Evolutionary conservation across 306 rosid genomes (phyloP).

Genomic region (Trichosanthes cucumerina): DNA sequence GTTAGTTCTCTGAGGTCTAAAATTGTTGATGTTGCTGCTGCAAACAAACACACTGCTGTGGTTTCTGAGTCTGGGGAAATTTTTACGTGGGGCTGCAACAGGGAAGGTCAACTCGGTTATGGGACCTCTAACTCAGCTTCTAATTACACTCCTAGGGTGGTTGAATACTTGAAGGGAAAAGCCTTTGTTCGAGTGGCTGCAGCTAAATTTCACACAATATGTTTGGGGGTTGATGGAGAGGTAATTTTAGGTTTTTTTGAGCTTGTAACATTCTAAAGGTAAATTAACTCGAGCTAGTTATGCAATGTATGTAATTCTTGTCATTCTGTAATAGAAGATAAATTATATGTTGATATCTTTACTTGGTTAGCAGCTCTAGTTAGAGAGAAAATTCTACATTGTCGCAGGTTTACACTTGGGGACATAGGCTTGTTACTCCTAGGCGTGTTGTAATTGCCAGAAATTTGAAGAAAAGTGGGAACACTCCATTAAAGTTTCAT

Average conservation of each 20-base stretch:
- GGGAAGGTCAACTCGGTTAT: conserved; percentile 96
- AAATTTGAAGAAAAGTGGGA: conserved; percentile 83
- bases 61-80: conserved; percentile 83
- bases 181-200: conserved; percentile 55
- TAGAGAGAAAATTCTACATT: conserved; percentile 6
- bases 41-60: conserved; percentile 95
- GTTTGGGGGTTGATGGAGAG: conserved; percentile 98
- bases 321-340: not conserved
- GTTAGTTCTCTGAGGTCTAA: conserved; percentile 74
- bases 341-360: not conserved
- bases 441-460: conserved; percentile 72
- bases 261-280: not conserved
- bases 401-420: conserved; percentile 93
- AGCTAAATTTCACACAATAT: conserved; percentile 83
- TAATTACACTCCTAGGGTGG: conserved; percentile 76
- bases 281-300: not conserved
- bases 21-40: conserved; percentile 78
- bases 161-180: conserved; percentile 91
- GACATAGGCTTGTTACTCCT: conserved; percentile 88
- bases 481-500: conserved; percentile 68
- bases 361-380: not conserved
- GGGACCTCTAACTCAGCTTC: conserved; percentile 98
- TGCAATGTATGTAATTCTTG: not conserved
- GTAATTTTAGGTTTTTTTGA: conserved; percentile 29
- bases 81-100: conserved; percentile 92